phyloP scores from a whole-genome alignment of 169 alveolate genomes.

The Plasmodium adleri region DNA sequence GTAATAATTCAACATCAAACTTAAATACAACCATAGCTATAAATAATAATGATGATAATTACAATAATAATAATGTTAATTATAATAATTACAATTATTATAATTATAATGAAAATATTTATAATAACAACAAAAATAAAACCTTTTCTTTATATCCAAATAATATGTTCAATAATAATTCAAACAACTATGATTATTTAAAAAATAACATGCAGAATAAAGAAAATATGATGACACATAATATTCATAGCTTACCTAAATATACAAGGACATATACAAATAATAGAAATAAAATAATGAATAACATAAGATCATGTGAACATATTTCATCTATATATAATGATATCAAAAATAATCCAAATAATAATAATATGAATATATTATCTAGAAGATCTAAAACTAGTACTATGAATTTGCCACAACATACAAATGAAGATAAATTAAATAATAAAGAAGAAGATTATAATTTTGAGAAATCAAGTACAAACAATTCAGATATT shows the following conservation, averaged over 20 bases:
- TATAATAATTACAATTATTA: too few relatives aligned
- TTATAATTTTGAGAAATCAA: not conserved
- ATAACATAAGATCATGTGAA: conserved; percentile 1
- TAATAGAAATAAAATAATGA: conserved; percentile 43
- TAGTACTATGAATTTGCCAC: not conserved
- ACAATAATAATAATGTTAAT: too few relatives aligned
- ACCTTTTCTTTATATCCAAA: not conserved
- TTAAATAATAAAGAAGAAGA: not conserved
- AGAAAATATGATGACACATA: conserved; percentile 2
- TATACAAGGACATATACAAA: conserved; percentile 67
- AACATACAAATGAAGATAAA: not conserved
- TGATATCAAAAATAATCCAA: conserved; percentile 4
- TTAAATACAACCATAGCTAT: conserved; percentile 11
- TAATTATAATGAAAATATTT: too few relatives aligned
- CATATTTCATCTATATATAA: not conserved
- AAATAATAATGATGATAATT: conserved; percentile 3
- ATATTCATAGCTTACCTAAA: conserved; percentile 25
- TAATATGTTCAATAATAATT: not conserved
- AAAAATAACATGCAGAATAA: not conserved
- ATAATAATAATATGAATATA: not conserved
- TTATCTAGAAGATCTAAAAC: not conserved
- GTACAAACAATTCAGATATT: not conserved
- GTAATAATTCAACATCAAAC: not conserved
- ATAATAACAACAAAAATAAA: not conserved
- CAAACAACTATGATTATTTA: too few relatives aligned